These are phyloP conservation scores for Gryganskiella cystojenkinii DNA, from an alignment of 192 early-diverging fungal species.

Conservation along the genomic window DNA sequence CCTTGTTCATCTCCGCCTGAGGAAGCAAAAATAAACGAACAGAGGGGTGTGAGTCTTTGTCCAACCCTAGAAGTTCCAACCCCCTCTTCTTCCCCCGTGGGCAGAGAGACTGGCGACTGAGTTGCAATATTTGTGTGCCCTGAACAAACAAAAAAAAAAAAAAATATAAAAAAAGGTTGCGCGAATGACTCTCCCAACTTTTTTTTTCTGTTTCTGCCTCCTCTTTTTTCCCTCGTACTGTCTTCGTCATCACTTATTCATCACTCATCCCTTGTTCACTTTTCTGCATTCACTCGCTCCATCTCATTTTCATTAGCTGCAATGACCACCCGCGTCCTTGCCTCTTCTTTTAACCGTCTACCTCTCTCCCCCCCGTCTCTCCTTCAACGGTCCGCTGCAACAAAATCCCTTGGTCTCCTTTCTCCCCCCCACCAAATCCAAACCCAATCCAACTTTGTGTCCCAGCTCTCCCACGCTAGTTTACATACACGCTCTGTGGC, in stretches of 20 bases:
- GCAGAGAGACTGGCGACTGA: too few relatives aligned
- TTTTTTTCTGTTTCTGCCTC: too few relatives aligned
- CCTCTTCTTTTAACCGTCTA: slow-evolving; percentile 17
- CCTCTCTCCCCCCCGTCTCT: slow-evolving; percentile 4
- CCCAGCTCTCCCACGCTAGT: slow-evolving; percentile 31
- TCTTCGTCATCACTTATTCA: background rate
- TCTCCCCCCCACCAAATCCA: background rate
- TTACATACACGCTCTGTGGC: background rate
- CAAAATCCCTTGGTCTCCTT: slow-evolving; percentile 2
- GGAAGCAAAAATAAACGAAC: too few relatives aligned
- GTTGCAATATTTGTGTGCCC: too few relatives aligned
- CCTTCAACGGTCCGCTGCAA: slow-evolving; percentile 2
- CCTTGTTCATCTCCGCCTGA: too few relatives aligned
- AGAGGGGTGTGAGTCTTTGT: too few relatives aligned
- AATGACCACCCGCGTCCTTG: slow-evolving; percentile 43
- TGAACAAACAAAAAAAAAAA: too few relatives aligned
- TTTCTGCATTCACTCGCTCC: background rate
- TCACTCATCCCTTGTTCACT: background rate
- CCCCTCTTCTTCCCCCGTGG: too few relatives aligned
- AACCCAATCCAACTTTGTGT: background rate
- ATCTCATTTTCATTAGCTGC: background rate
- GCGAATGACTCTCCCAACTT: too few relatives aligned
- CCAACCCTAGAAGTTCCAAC: too few relatives aligned
- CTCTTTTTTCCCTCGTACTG: background rate
- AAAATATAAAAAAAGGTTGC: too few relatives aligned